Evolutionary conservation across 208 protist genomes (phyloP).

Genomic region (Leishmania amazonensis): DNA sequence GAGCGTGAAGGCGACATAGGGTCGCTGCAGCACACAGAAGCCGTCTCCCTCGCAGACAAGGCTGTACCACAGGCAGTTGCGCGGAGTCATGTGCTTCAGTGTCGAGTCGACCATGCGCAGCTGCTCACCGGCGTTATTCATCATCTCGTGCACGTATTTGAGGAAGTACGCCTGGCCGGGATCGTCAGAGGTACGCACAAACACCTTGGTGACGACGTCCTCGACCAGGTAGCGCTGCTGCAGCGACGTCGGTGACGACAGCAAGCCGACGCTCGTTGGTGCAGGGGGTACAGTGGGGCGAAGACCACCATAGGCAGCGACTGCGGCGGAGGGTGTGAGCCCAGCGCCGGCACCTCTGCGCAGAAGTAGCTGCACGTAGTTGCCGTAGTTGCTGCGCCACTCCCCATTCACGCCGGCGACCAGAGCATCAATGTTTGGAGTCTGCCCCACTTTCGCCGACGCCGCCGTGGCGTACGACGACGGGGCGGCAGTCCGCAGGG

Average conservation of each 20-base stretch:
- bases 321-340: not conserved
- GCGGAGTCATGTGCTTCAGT: slow-evolving; percentile 7
- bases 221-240: slow-evolving; percentile 14
- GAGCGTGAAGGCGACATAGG: slow-evolving; percentile 76
- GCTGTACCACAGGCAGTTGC: slow-evolving; percentile 31
- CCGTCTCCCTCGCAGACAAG: slow-evolving; percentile 29
- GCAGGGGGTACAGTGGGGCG: not conserved
- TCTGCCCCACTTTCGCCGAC: not conserved
- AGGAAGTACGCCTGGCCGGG: slow-evolving; percentile 46
- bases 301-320: not conserved
- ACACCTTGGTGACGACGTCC: slow-evolving; percentile 79
- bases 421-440: slow-evolving; percentile 12
- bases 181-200: slow-evolving; percentile 52
- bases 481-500: not conserved
- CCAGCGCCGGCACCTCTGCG: slow-evolving; percentile 8
- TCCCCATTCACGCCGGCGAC: slow-evolving; percentile 25
- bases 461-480: slow-evolving; percentile 1
- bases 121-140: slow-evolving; percentile 41
- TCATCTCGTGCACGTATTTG: slow-evolving; percentile 33
- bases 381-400: slow-evolving; percentile 28
- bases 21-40: slow-evolving; percentile 71
- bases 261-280: not conserved
- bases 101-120: slow-evolving; percentile 40
- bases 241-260: not conserved
- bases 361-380: slow-evolving; percentile 28